Percentiles rank a stretch among this genome's conserved stretches.
phyloP scores from a whole-genome alignment of 257 asterid species.

The Fraxinus americana region DNA sequence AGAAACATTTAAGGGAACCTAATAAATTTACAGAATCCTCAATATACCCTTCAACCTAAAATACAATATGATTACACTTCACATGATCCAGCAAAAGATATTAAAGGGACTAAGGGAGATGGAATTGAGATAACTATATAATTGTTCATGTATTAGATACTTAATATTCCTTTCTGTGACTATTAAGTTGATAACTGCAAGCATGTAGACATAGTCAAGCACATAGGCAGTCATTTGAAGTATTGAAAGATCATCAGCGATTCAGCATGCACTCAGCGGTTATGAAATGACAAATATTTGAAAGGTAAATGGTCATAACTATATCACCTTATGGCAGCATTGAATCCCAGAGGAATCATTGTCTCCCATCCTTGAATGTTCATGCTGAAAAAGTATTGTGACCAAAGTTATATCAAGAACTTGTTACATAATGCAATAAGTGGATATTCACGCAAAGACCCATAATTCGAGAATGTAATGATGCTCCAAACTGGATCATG shows the following conservation, averaged over 20 bases:
- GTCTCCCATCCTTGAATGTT: constrained; percentile 75
- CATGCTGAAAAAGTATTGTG: constrained; percentile 54
- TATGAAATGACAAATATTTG: not conserved
- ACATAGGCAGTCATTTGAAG: not conserved
- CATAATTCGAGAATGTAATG: not conserved
- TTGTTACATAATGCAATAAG: not conserved
- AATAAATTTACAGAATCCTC: no score
- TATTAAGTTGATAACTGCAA: not conserved
- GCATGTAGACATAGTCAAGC: not conserved
- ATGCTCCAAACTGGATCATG: not conserved
- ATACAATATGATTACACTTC: not conserved
- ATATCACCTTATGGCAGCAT: constrained; percentile 80
- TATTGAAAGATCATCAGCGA: not conserved
- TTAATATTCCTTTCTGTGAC: not conserved
- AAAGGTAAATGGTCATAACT: not conserved
- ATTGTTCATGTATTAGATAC: no score
- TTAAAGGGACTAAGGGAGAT: not conserved
- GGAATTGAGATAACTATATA: not conserved
- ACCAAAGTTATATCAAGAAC: constrained; percentile 1
- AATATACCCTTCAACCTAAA: not conserved
- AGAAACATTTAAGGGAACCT: not conserved
- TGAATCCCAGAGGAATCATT: constrained; percentile 80
- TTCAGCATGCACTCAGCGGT: not conserved
- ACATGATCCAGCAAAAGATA: not conserved
- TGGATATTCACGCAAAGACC: not conserved